phyloP scores from a whole-genome alignment of 495 filamentous ascomycete genomes.

The Tirmania nivea region DNA sequence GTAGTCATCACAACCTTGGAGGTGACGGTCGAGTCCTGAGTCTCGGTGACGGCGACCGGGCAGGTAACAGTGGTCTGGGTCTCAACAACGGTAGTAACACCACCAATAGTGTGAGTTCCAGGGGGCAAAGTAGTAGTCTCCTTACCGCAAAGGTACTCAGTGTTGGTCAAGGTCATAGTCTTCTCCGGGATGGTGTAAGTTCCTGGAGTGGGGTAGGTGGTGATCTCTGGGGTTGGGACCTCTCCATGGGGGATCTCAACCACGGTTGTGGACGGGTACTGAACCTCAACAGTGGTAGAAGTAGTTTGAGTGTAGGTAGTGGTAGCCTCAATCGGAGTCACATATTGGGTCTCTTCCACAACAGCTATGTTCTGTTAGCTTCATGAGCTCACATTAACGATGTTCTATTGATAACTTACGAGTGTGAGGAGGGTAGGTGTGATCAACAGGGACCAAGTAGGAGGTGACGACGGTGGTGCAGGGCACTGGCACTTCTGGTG shows the following conservation, averaged over 20 bases:
- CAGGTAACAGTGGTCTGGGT: conserved; percentile 49
- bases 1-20: conserved; percentile 51
- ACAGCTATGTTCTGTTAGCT: background rate
- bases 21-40: conserved; percentile 34
- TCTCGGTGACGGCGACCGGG: conserved; percentile 47
- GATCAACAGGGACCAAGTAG: conserved; percentile 10
- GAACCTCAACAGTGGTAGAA: conserved; percentile 21
- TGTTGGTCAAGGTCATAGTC: conserved; percentile 43
- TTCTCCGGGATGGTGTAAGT: conserved; percentile 62
- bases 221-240: conserved; percentile 43
- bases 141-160: conserved; percentile 44
- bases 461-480: conserved; percentile 51
- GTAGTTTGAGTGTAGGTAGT: conserved; percentile 10
- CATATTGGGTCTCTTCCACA: background rate
- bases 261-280: conserved; percentile 14
- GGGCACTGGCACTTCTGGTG: conserved; percentile 29
- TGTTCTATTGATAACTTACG: conserved; percentile 1
- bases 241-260: conserved; percentile 9
- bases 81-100: conserved; percentile 52
- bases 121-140: conserved; percentile 38
- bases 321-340: conserved; percentile 5
- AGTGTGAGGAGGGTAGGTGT: background rate
- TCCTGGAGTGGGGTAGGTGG: conserved; percentile 48
- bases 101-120: conserved; percentile 51
- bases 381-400: background rate